Evolutionary conservation across 2,329 filamentous ascomycete genomes (phyloP).

Genomic region (Penicillium sp.): DNA sequence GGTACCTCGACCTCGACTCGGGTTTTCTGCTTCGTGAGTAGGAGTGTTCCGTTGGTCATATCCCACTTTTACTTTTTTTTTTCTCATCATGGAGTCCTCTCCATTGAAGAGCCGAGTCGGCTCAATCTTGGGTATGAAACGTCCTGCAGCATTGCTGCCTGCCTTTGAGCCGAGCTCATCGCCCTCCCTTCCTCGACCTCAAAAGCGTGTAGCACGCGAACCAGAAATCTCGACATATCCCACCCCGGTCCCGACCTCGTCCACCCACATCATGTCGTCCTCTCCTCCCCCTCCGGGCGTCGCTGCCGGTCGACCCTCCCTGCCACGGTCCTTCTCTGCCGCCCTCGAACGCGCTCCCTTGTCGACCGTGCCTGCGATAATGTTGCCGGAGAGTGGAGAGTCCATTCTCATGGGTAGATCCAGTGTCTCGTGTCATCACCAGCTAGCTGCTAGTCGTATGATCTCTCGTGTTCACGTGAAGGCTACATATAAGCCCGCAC

Average conservation of each 20-base stretch:
- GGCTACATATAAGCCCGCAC: constrained; percentile 72
- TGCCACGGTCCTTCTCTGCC: constrained; percentile 59
- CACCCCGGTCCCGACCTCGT: constrained; percentile 89
- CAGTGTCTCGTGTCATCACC: constrained; percentile 91
- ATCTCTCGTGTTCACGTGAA: constrained; percentile 92
- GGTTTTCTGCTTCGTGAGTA: constrained; percentile 14
- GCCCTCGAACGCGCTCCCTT: constrained; percentile 76
- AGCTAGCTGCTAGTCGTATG: constrained; percentile 84
- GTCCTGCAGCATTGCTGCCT: constrained; percentile 47
- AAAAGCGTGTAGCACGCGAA: constrained; percentile 47
- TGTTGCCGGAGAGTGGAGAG: constrained; percentile 77
- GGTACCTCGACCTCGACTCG: constrained; percentile 27
- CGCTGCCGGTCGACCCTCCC: constrained; percentile 48
- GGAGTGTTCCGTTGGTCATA: constrained; percentile 15
- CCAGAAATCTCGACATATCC: constrained; percentile 65
- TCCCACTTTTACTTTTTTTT: constrained; percentile 15
- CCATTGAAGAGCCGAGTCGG: constrained; percentile 34
- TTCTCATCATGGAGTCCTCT: constrained; percentile 43
- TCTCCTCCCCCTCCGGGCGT: constrained; percentile 63
- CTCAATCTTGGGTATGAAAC: constrained; percentile 44
- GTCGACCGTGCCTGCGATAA: constrained; percentile 74
- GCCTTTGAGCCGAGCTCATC: constrained; percentile 51
- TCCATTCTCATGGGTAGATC: constrained; percentile 83
- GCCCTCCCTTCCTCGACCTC: constrained; percentile 46
- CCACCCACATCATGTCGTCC: constrained; percentile 83